Evolutionary conservation across 768 basidiomycete genomes (phyloP), one percentile per base, ranked within the genome.

Genomic region (Termitomyces sp.): DNA sequence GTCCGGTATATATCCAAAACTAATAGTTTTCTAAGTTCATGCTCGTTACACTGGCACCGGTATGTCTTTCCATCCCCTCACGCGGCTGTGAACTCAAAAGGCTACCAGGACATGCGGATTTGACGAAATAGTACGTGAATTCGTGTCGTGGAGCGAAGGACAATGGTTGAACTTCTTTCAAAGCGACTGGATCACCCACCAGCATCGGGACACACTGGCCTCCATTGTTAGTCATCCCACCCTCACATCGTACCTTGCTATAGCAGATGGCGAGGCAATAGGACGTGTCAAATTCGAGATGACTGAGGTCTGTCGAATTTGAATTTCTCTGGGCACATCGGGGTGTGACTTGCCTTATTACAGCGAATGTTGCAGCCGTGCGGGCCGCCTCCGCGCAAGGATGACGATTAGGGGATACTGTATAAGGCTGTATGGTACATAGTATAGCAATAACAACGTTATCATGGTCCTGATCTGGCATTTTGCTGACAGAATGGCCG

Each of bases 171-270:
- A 69, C 66, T 42, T 56, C 36, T 46, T 40, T 25, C 10, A 32
- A 43, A 98, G 96, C 75, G 96, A 98, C 71, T 98, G 96, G 96
- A 75, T 96, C 50, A 97, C 94, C 7, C 94, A 98, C 75, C 96
- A 98, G 70, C 96, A 98, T 76, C 87, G 96, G 46, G 96, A 98
- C 73, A 96, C 94, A n/a, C 78, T 93, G 63, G 79, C 96, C 29
- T 91, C 96, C 9, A 95, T 98, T 64, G 87, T 95, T 49, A 94
- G 96, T 2, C 97, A 99, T 72, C 84, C 94, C 4, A 83, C 92
- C 0, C 76, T 99, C 59, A 78, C 87, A 14, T 92, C 92, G 2
- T 99, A 90, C 71, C 80, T 98, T 50, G 88, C 95, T 1, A 86
- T 98, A 68, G 96, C 96, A 14, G 96, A 99, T 65, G 94, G 94